These are phyloP conservation scores for Chaetothyriales sp. DNA, from an alignment of 2,329 filamentous ascomycete species.

Conservation along the genomic window DNA sequence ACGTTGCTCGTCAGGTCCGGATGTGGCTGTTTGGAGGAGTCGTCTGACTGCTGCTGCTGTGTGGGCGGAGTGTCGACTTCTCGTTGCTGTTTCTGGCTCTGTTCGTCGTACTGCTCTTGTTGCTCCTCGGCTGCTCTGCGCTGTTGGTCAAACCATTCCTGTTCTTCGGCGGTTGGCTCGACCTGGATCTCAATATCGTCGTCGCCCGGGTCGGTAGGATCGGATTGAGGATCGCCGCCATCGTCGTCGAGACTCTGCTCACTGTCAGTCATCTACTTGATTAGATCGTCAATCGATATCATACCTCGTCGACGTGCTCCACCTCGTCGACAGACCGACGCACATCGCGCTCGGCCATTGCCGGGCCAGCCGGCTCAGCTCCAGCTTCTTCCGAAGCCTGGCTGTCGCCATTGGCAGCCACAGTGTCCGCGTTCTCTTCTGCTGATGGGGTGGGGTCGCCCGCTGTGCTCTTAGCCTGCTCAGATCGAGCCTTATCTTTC, in stretches of 20 bases:
- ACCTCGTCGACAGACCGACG: not conserved
- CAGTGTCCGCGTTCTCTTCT: not conserved
- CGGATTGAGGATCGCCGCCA: constrained; percentile 8
- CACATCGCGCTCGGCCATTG: not conserved
- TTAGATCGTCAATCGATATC: not conserved
- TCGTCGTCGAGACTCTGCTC: not conserved
- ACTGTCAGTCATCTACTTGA: not conserved
- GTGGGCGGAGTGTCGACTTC: not conserved
- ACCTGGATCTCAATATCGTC: constrained; percentile 18
- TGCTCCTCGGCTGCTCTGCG: not conserved
- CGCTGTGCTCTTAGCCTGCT: constrained; percentile 38
- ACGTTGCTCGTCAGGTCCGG: constrained; percentile 5
- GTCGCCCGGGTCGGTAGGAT: constrained; percentile 8
- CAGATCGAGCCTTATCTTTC: constrained; percentile 53
- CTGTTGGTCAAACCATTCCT: constrained; percentile 5
- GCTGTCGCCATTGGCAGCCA: constrained; percentile 1
- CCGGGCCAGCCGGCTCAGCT: not conserved
- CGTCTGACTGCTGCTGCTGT: not conserved
- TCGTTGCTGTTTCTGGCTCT: not conserved
- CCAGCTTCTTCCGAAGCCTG: not conserved
- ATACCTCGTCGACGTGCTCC: not conserved
- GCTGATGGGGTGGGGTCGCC: constrained; percentile 23
- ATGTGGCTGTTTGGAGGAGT: constrained; percentile 1
- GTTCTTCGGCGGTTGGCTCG: constrained; percentile 14
- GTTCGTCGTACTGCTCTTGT: constrained; percentile 18